Conservation (phyloP, 805 yeast species). For the Danielozyma ontarioensis region DNA sequence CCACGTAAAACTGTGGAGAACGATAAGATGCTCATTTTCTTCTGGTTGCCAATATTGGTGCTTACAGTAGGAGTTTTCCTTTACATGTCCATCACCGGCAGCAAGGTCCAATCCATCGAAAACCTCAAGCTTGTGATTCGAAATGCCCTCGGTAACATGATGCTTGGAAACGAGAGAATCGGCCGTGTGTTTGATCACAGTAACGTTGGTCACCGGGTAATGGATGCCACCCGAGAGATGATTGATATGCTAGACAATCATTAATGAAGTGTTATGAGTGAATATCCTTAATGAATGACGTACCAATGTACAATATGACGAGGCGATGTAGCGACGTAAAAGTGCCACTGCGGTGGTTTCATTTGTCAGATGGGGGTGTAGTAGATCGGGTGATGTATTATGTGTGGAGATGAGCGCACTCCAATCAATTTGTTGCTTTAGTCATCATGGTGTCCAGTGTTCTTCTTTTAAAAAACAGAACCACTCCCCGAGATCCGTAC, state of each 20-base stretch:
- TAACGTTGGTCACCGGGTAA: too few relatives aligned
- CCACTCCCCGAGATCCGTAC: constrained; percentile 67
- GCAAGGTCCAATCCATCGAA: constrained; percentile 32
- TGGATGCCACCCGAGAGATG: too few relatives aligned
- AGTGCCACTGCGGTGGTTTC: too few relatives aligned
- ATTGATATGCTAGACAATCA: too few relatives aligned
- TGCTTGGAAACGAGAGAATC: constrained; percentile 40
- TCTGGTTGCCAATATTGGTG: constrained; percentile 82
- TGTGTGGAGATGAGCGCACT: too few relatives aligned
- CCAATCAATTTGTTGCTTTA: neutral
- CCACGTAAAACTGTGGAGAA: constrained; percentile 51
- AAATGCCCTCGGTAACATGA: constrained; percentile 33
- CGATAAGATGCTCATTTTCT: constrained; percentile 80
- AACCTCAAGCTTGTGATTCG: constrained; percentile 28
- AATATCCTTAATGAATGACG: too few relatives aligned
- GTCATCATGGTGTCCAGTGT: constrained; percentile 18
- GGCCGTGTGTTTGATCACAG: constrained; percentile 28
- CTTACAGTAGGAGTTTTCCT: constrained; percentile 48
- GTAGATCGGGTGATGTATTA: too few relatives aligned
- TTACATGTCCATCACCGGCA: constrained; percentile 37
- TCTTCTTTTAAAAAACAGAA: constrained; percentile 65
- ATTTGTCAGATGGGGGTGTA: too few relatives aligned
- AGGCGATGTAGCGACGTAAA: too few relatives aligned
- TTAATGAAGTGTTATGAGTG: too few relatives aligned
- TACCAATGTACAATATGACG: too few relatives aligned